Evolutionary conservation across 1,284 basidiomycete genomes (phyloP).

Genomic region (Cutaneotrichosporon daszewskae): DNA sequence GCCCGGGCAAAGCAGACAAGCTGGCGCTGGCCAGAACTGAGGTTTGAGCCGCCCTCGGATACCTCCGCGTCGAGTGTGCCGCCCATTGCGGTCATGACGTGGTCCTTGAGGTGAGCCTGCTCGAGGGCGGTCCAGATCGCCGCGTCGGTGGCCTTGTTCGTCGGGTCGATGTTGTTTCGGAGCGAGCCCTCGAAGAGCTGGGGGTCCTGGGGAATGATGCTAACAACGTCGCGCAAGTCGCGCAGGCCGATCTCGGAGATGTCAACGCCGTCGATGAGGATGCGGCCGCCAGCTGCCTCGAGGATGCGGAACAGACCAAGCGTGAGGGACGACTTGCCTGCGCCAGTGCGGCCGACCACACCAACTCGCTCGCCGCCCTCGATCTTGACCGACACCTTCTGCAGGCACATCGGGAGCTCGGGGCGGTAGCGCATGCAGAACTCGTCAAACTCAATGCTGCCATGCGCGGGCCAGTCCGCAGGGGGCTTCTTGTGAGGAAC

Average conservation of each 20-base stretch:
- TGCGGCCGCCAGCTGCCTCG: slow-evolving; percentile 71
- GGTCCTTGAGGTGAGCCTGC: slow-evolving; percentile 58
- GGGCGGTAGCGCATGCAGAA: slow-evolving; percentile 79
- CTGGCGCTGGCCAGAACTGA: slow-evolving; percentile 80
- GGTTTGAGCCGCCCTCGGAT: slow-evolving; percentile 69
- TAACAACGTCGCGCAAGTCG: slow-evolving; percentile 60
- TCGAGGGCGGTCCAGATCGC: slow-evolving; percentile 78
- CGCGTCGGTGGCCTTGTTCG: slow-evolving; percentile 58
- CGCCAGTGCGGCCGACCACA: slow-evolving; percentile 75
- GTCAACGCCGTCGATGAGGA: slow-evolving; percentile 77
- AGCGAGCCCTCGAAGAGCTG: slow-evolving; percentile 80
- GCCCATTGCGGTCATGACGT: slow-evolving; percentile 61
- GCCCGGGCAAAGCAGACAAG: slow-evolving; percentile 77
- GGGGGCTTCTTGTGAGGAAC: slow-evolving; percentile 60
- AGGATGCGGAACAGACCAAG: slow-evolving; percentile 58
- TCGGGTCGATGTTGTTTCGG: slow-evolving; percentile 45
- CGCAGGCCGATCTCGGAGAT: slow-evolving; percentile 76
- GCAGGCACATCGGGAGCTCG: slow-evolving; percentile 71
- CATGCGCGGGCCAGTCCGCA: slow-evolving; percentile 66
- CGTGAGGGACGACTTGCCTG: slow-evolving; percentile 80
- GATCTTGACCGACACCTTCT: slow-evolving; percentile 60
- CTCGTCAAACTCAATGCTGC: slow-evolving; percentile 67
- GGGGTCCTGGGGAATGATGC: slow-evolving; percentile 83
- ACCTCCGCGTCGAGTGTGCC: slow-evolving; percentile 70
- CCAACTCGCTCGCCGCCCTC: slow-evolving; percentile 75